phyloP scores from a whole-genome alignment of 2,329 filamentous ascomycete species.

The Podosphaera leucotricha region DNA sequence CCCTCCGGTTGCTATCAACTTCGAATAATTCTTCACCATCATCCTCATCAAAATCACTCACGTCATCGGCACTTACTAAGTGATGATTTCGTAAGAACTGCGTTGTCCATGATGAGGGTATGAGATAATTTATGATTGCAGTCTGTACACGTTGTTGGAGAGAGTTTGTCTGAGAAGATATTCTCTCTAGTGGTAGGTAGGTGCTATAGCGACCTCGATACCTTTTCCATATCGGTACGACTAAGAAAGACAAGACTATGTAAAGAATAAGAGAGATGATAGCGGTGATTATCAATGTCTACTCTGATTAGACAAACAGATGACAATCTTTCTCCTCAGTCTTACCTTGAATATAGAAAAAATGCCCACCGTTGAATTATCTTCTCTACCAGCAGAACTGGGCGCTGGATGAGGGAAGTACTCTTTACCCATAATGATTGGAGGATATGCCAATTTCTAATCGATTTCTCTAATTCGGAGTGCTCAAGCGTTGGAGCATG shows the following conservation, averaged over 20 bases:
- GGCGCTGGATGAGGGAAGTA: constrained; percentile 14
- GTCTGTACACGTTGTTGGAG: constrained; percentile 27
- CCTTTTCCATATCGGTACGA: constrained; percentile 44
- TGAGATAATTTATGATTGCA: constrained; percentile 18
- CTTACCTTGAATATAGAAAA: constrained; percentile 14
- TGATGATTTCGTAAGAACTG: constrained; percentile 20
- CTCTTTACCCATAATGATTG: neutral
- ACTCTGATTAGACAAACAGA: constrained; percentile 1
- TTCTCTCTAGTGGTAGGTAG: constrained; percentile 45
- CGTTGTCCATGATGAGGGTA: constrained; percentile 26
- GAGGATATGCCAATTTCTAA: neutral
- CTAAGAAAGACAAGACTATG: constrained; percentile 36
- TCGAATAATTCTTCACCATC: constrained; percentile 48
- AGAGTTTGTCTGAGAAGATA: constrained; percentile 32
- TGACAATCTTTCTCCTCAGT: neutral
- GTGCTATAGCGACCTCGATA: constrained; percentile 50
- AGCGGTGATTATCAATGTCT: constrained; percentile 50
- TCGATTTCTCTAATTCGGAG: neutral
- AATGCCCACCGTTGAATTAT: constrained; percentile 12
- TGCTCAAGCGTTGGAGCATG: neutral
- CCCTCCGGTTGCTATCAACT: constrained; percentile 24
- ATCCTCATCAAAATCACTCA: constrained; percentile 34
- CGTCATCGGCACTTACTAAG: constrained; percentile 19
- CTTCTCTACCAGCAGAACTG: constrained; percentile 13
- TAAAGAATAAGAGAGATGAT: constrained; percentile 47